phyloP scores from a whole-genome alignment of 1,284 basidiomycete genomes.

The Clitocybe nebularis region DNA sequence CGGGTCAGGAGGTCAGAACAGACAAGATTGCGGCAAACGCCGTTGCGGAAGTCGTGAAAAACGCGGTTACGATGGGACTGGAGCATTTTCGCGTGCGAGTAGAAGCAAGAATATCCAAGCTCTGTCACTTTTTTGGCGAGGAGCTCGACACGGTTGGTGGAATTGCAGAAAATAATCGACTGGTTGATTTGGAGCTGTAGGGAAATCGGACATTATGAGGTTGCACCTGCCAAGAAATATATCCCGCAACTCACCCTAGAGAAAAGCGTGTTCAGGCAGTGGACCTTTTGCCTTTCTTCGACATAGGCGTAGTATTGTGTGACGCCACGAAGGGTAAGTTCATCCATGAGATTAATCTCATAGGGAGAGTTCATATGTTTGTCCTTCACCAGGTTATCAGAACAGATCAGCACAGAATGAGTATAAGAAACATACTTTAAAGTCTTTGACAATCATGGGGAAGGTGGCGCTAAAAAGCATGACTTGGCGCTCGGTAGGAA shows the following conservation, averaged over 20 bases:
- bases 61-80: constrained; percentile 98
- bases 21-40: constrained; percentile 96
- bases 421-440: constrained; percentile 61
- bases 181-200: constrained; percentile 98
- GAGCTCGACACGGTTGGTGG: constrained; percentile 98
- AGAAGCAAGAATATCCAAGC: constrained; percentile 99
- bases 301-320: constrained; percentile 99
- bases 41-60: constrained; percentile 99
- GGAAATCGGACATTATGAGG: constrained; percentile 1
- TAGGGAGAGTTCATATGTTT: constrained; percentile 97
- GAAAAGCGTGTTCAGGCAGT: constrained; percentile 97
- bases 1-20: constrained; percentile 96
- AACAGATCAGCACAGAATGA: constrained; percentile 1
- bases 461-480: constrained; percentile 99
- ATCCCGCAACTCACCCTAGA: constrained; percentile 68
- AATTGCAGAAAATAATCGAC: constrained; percentile 99
- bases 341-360: constrained; percentile 99
- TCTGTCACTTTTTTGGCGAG: constrained; percentile 99
- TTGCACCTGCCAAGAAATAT: background rate
- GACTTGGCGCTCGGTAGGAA: constrained; percentile 88
- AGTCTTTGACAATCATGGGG: constrained; percentile 98
- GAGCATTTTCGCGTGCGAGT: constrained; percentile 99
- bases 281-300: constrained; percentile 98
- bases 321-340: constrained; percentile 96
- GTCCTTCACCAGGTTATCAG: constrained; percentile 51